Percentiles rank a stretch among this genome's conserved stretches.
These are phyloP conservation scores for Raphanus sativus DNA, from an alignment of 345 rosid genomes.

Conservation along the genomic window DNA sequence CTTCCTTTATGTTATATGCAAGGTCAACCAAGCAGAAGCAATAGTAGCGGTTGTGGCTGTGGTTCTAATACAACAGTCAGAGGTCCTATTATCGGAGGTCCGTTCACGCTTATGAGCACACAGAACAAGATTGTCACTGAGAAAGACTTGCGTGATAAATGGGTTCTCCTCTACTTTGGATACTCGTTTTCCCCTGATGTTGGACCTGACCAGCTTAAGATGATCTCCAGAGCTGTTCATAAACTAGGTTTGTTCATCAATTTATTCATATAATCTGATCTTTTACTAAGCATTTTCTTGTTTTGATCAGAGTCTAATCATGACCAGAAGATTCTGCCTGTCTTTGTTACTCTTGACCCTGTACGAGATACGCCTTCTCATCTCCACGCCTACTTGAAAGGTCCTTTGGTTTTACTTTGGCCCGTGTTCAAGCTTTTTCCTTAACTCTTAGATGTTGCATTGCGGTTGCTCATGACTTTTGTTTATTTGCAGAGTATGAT, in stretches of 20 bases:
- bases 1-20: background rate
- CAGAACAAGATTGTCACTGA: slow-evolving; percentile 57
- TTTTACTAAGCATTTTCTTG: slow-evolving; percentile 19
- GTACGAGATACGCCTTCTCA: slow-evolving; percentile 82
- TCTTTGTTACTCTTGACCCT: slow-evolving; percentile 90
- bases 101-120: slow-evolving; percentile 63
- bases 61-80: slow-evolving; percentile 30
- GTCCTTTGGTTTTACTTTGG: too few species aligned
- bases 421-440: background rate
- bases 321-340: slow-evolving; percentile 59
- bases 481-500: slow-evolving; percentile 56
- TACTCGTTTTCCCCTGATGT: slow-evolving; percentile 91
- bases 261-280: too few species aligned
- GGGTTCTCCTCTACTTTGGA: slow-evolving; percentile 91
- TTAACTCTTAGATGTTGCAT: background rate
- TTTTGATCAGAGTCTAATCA: slow-evolving; percentile 54
- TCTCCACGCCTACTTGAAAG: slow-evolving; percentile 74
- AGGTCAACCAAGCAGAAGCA: slow-evolving; percentile 46
- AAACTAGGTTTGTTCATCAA: slow-evolving; percentile 60
- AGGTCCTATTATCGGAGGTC: slow-evolving; percentile 83
- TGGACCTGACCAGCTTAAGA: slow-evolving; percentile 75
- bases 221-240: slow-evolving; percentile 63
- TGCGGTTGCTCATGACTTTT: background rate
- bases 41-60: slow-evolving; percentile 34
- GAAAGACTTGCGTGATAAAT: slow-evolving; percentile 60